Conservation (phyloP, 345 rosid species). For the Gossypium anomalum region DNA sequence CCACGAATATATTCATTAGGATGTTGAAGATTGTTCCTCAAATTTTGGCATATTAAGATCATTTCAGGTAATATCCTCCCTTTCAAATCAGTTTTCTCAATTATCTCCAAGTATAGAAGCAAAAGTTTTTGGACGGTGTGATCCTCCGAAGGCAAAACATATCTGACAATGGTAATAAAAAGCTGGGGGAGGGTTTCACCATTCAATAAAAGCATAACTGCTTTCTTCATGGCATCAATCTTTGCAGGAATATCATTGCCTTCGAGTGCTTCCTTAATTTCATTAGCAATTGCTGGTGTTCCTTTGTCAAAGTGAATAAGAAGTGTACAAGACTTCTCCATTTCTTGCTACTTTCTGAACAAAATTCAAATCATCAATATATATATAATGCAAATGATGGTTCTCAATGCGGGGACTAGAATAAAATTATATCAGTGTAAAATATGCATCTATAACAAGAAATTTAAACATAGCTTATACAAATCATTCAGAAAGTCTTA, state of each 20-base stretch:
- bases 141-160: constrained; percentile 87
- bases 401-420: neutral
- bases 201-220: constrained; percentile 80
- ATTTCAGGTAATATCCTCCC: constrained; percentile 87
- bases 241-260: constrained; percentile 63
- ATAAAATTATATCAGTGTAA: neutral
- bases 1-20: constrained; percentile 96
- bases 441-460: neutral
- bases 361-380: neutral
- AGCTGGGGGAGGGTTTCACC: constrained; percentile 91
- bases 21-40: constrained; percentile 94
- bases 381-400: neutral
- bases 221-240: constrained; percentile 82
- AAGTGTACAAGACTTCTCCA: constrained; percentile 89
- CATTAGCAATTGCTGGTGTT: constrained; percentile 72
- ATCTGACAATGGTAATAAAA: constrained; percentile 90
- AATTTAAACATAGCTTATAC: neutral
- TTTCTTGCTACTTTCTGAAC: constrained; percentile 18
- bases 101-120: constrained; percentile 84
- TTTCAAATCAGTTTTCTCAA: constrained; percentile 70
- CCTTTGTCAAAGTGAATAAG: constrained; percentile 86
- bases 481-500: neutral
- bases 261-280: constrained; percentile 93
- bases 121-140: constrained; percentile 88
- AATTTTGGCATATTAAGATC: constrained; percentile 89